Evolutionary conservation across 768 basidiomycete genomes (phyloP), one percentile per base, ranked within the genome.

Genomic region (Glaciozyma martinii): DNA sequence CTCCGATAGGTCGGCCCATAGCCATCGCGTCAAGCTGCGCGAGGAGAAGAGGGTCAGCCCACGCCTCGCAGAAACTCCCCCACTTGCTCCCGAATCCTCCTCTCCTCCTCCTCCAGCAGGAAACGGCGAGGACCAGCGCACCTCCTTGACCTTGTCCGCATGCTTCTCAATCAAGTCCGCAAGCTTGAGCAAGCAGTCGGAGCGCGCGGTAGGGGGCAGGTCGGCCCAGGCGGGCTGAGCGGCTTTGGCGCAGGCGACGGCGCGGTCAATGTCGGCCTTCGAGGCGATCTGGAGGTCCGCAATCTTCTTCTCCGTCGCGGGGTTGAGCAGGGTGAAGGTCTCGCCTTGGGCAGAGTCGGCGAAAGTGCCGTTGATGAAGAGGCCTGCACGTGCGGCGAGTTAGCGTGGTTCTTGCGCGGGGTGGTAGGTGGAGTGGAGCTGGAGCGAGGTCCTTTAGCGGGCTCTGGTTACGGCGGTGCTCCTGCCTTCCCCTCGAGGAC

Each of bases 151-250:
- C 53, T 56, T 47, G 54, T 44, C 44, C 23, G 32, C 60, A n/a
- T 66, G 56, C 37, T 64, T 53, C 46, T 67, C 63, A 53, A 74
- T 56, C 27, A 71, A 59, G 25, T 59, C 59, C 25, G 68, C 69
- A n/a, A 72, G 63, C 67, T 70, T 72, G 53, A 58, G 21, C 29
- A 73, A 65, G 42, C 70, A 15, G 18, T n/a, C 56, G 18, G 52
- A 19, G 19, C 49, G 23, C 19, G 29, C 33, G 6, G 25, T 5
- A 16, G 52, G 30, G 42, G 19, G 33, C 1, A 43, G 21, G 6
- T 33, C 59, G 8, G 42, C 46, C 66, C 68, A 63, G 10, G 56
- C 59, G 3, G 65, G 65, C 43, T 61, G 60, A 25, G 69, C 69
- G 3, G 37, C 42, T 6, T 49, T 3, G 10, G 69, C 69, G 7